Percentiles rank a stretch among this genome's conserved stretches.
phyloP scores from a whole-genome alignment of 345 rosid genomes.

The Cardamine occulta region DNA sequence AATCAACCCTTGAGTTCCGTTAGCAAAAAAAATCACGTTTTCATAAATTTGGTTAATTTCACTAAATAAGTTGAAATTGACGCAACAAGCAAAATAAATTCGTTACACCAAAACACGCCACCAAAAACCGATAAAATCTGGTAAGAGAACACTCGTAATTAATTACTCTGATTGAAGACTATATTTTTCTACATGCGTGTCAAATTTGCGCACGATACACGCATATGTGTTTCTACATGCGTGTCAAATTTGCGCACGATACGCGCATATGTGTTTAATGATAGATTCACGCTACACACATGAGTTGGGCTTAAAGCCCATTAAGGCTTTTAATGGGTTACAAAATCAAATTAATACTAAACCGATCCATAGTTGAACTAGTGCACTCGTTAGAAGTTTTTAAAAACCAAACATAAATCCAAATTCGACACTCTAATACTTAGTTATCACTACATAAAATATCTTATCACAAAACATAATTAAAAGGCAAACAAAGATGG shows the following conservation, averaged over 20 bases:
- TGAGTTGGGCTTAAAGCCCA: conserved; percentile 8
- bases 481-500: not conserved
- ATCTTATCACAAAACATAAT: not conserved
- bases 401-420: conserved; percentile 10
- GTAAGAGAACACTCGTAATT: conserved; percentile 40
- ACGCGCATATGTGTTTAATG: not conserved
- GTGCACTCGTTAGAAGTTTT: conserved; percentile 14
- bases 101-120: conserved; percentile 36
- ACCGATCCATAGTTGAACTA: not conserved
- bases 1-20: not conserved
- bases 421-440: not conserved
- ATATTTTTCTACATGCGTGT: conserved; percentile 16
- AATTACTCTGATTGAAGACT: not conserved
- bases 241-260: conserved; percentile 26
- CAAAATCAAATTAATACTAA: not conserved
- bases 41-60: conserved; percentile 7
- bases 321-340: not conserved
- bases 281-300: not conserved
- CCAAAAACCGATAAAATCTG: conserved; percentile 45
- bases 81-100: conserved; percentile 36
- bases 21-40: not conserved
- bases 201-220: conserved; percentile 15
- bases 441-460: not conserved
- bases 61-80: conserved; percentile 32
- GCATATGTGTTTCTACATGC: not conserved